Evolutionary conservation across 2,329 filamentous ascomycete genomes (phyloP).

Genomic region (Colletotrichum lini): DNA sequence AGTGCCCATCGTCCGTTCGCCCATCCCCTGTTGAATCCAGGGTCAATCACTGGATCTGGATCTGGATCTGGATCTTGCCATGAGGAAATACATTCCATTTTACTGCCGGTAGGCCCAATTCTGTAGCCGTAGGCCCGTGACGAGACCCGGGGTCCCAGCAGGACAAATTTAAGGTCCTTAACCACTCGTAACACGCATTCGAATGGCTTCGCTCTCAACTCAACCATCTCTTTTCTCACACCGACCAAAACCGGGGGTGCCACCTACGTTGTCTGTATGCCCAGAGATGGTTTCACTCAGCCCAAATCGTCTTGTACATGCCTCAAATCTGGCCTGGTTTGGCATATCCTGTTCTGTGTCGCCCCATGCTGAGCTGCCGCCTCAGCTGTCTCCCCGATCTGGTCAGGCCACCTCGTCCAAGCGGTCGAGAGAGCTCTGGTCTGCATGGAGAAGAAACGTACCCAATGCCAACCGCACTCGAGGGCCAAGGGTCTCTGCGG

Average conservation of each 20-base stretch:
- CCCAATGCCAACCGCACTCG: conserved; percentile 33
- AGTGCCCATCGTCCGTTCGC: conserved; percentile 6
- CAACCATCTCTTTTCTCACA: conserved; percentile 18
- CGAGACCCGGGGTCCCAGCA: conserved; percentile 16
- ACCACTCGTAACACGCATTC: conserved; percentile 6
- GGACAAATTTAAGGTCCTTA: conserved; percentile 18
- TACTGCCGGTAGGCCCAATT: conserved; percentile 8
- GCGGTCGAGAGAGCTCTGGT: conserved; percentile 33
- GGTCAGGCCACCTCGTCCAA: conserved; percentile 35
- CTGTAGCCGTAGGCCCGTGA: conserved; percentile 14
- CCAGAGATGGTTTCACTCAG: conserved; percentile 30
- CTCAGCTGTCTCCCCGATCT: conserved; percentile 14
- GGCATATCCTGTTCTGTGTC: conserved; percentile 13
- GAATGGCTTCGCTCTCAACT: conserved; percentile 15
- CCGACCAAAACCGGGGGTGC: conserved; percentile 14
- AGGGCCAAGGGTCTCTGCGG: conserved; percentile 36
- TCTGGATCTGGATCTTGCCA: neutral
- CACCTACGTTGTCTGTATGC: conserved; percentile 38
- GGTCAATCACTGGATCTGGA: neutral
- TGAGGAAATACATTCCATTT: conserved; percentile 14
- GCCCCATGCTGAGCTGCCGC: conserved; percentile 30
- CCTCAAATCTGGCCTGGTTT: conserved; percentile 15
- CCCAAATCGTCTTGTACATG: conserved; percentile 37
- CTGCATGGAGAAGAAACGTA: conserved; percentile 29
- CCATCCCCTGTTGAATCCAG: conserved; percentile 6